Evolutionary conservation across 176 grass and related monocot species (phyloP).

Genomic region (Microstegium vimineum): DNA sequence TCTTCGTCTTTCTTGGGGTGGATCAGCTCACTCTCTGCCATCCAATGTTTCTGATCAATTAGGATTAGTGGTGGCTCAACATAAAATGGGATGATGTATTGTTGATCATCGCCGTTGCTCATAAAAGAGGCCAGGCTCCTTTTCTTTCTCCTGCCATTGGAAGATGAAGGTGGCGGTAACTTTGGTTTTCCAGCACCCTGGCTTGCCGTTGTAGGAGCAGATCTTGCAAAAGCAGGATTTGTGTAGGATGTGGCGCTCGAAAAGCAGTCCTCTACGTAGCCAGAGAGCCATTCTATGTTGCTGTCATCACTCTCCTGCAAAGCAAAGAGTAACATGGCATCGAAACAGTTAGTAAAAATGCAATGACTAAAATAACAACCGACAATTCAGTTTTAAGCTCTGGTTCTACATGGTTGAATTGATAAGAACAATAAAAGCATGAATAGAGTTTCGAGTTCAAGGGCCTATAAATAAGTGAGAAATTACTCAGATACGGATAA

Average conservation of each 20-base stretch:
- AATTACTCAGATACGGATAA: too few relatives aligned
- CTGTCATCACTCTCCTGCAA: slow-evolving; percentile 69
- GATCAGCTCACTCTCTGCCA: slow-evolving; percentile 93
- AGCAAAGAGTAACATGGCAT: slow-evolving; percentile 24
- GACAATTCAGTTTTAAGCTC: neutral
- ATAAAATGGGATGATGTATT: slow-evolving; percentile 18
- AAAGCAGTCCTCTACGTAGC: slow-evolving; percentile 79
- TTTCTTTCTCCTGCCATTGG: slow-evolving; percentile 38
- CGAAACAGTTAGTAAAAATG: slow-evolving; percentile 9
- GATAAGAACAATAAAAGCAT: neutral
- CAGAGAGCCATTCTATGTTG: slow-evolving; percentile 69
- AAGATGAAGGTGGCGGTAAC: slow-evolving; percentile 10
- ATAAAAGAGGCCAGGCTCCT: slow-evolving; percentile 38
- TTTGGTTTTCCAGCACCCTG: slow-evolving; percentile 24
- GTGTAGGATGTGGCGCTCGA: slow-evolving; percentile 40
- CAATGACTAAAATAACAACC: neutral
- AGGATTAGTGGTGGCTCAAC: slow-evolving; percentile 44
- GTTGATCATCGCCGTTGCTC: slow-evolving; percentile 23
- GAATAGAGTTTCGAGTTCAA: neutral
- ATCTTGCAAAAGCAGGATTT: slow-evolving; percentile 16
- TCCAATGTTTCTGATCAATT: slow-evolving; percentile 69
- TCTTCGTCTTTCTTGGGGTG: slow-evolving; percentile 55
- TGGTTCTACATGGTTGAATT: neutral
- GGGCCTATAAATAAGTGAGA: too few relatives aligned
- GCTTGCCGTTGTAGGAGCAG: slow-evolving; percentile 3